A percentile compares a stretch with the other conserved stretches of the same genome.
These are phyloP conservation scores for Daldinia caldariorum DNA, from an alignment of 495 filamentous ascomycete species.

Conservation along the genomic window DNA sequence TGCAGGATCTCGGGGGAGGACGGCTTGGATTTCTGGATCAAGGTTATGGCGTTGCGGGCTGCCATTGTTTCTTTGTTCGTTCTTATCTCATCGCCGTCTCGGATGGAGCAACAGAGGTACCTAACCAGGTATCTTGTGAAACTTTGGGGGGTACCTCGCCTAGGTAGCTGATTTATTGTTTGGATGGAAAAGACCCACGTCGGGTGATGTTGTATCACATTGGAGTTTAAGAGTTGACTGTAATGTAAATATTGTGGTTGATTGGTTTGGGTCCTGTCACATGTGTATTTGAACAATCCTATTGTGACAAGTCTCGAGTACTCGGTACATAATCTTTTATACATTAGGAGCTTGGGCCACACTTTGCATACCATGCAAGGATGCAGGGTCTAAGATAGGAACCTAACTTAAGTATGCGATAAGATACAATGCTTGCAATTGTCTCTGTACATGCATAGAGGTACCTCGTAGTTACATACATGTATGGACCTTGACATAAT, in stretches of 20 bases:
- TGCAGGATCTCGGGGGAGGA: conserved; percentile 52
- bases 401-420: no score
- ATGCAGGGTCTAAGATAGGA: not conserved
- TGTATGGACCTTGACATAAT: no score
- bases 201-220: not conserved
- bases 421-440: not conserved
- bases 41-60: conserved; percentile 41
- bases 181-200: not conserved
- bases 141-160: no score
- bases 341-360: not conserved
- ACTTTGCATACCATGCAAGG: no score
- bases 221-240: not conserved
- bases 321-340: not conserved
- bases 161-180: not conserved
- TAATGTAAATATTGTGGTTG: not conserved
- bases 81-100: no score
- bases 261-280: no score
- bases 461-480: no score
- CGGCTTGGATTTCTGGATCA: conserved; percentile 48
- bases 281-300: no score
- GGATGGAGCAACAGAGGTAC: no score
- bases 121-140: no score
- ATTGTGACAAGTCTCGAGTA: no score
- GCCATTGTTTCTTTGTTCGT: conserved; percentile 34
- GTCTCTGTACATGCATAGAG: no score